Percentiles rank a stretch among this genome's conserved stretches.
These are phyloP conservation scores for Pharnaceum exiguum DNA, from an alignment of 148 eudicot genomes.

Conservation along the genomic window DNA sequence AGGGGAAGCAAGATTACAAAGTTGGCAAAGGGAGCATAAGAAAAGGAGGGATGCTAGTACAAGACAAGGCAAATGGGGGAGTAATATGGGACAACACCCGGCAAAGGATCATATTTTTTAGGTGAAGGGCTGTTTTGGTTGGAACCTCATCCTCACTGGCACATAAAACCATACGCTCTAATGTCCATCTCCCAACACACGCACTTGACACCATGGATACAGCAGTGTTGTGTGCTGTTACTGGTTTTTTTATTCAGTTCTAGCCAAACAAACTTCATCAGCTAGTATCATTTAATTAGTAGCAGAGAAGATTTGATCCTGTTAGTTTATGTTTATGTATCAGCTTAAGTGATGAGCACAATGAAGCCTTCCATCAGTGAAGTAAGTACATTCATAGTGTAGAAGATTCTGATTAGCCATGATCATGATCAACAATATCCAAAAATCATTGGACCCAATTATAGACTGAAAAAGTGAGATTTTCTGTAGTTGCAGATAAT, in stretches of 20 bases:
- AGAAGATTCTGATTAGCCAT: not conserved
- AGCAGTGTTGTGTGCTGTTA: not conserved
- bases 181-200: conserved; percentile 27
- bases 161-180: conserved; percentile 4
- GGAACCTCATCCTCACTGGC: conserved; percentile 11
- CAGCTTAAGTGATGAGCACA: no score
- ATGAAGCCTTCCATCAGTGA: no score
- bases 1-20: conserved; percentile 21
- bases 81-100: conserved; percentile 27
- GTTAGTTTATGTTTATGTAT: no score
- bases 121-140: conserved; percentile 24
- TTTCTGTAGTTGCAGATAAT: no score
- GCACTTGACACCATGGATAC: conserved; percentile 10
- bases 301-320: no score
- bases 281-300: not conserved
- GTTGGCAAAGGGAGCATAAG: conserved; percentile 30
- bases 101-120: conserved; percentile 8
- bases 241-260: not conserved
- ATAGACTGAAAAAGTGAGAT: not conserved
- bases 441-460: not conserved
- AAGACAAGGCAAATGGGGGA: conserved; percentile 35
- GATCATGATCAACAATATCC: not conserved
- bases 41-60: conserved; percentile 27
- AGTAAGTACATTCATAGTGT: not conserved
- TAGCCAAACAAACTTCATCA: conserved; percentile 6